Conservation (phyloP, 1,284 basidiomycete species). For the Heterobasidion irregulare region DNA sequence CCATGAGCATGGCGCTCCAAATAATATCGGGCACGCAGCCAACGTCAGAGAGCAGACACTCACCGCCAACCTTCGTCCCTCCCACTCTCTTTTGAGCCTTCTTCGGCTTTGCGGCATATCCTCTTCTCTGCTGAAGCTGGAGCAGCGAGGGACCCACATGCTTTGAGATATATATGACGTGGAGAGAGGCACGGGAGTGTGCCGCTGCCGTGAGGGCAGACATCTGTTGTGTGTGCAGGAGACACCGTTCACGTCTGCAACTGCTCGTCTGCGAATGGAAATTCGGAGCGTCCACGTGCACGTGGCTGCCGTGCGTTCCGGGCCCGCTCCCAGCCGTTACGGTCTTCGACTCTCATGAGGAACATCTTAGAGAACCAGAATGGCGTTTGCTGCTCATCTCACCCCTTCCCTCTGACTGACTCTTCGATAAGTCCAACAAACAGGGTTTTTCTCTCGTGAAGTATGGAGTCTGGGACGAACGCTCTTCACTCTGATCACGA, state of each 20-base stretch:
- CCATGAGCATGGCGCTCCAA: neutral
- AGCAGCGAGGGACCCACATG: neutral
- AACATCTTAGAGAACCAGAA: no score
- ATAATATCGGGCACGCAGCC: neutral
- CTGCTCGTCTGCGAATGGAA: neutral
- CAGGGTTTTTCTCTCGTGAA: neutral
- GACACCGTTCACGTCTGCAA: neutral
- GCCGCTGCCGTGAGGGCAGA: slow-evolving; percentile 4
- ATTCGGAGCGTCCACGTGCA: neutral
- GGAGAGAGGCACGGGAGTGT: slow-evolving; percentile 1
- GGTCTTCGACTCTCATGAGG: neutral
- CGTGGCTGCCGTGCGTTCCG: neutral
- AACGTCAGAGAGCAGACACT: neutral
- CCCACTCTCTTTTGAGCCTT: slow-evolving; percentile 4
- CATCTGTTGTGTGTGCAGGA: slow-evolving; percentile 1
- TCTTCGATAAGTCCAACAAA: no score
- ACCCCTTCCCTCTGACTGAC: no score
- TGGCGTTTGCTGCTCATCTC: no score
- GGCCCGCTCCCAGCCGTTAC: no score
- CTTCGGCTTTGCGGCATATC: slow-evolving; percentile 8
- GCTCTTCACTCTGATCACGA: neutral
- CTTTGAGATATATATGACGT: neutral
- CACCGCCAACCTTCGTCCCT: neutral
- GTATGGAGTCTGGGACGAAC: neutral
- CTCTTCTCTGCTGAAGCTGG: slow-evolving; percentile 2